Conservation (phyloP, 192 early-diverging fungal species). For the Dispira simplex region DNA sequence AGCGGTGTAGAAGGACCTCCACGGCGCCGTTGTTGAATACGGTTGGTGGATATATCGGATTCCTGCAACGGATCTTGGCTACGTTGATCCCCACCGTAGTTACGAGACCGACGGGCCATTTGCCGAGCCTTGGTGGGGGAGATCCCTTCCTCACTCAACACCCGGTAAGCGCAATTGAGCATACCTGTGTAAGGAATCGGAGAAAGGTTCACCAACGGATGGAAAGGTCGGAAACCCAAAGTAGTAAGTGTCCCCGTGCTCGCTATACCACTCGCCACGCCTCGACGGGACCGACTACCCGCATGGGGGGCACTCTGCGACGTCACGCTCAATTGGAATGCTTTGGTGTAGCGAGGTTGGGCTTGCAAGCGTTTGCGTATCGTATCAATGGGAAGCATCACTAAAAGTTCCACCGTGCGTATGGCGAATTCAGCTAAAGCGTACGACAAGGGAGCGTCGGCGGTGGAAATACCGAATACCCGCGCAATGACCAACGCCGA, state of each 20-base stretch:
- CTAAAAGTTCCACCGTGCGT: slow-evolving; percentile 50
- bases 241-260: not conserved
- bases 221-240: slow-evolving; percentile 25
- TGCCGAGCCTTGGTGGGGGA: not conserved
- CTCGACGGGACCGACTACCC: not conserved
- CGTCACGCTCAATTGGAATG: not conserved
- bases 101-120: not conserved
- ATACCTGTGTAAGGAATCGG: slow-evolving; percentile 60
- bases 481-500: slow-evolving; percentile 49
- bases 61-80: slow-evolving; percentile 4
- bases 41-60: slow-evolving; percentile 5
- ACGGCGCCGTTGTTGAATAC: slow-evolving; percentile 2
- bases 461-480: slow-evolving; percentile 33
- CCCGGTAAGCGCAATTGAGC: slow-evolving; percentile 44
- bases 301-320: not conserved
- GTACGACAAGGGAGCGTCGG: slow-evolving; percentile 46
- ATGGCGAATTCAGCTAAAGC: slow-evolving; percentile 45
- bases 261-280: too few species aligned
- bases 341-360: slow-evolving; percentile 49
- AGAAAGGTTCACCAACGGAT: slow-evolving; percentile 45
- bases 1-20: slow-evolving; percentile 2
- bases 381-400: slow-evolving; percentile 77
- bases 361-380: slow-evolving; percentile 70
- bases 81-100: slow-evolving; percentile 13
- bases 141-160: slow-evolving; percentile 62